Evolutionary conservation across 305 asterid species (phyloP).

Genomic region (Solanum chacoense): DNA sequence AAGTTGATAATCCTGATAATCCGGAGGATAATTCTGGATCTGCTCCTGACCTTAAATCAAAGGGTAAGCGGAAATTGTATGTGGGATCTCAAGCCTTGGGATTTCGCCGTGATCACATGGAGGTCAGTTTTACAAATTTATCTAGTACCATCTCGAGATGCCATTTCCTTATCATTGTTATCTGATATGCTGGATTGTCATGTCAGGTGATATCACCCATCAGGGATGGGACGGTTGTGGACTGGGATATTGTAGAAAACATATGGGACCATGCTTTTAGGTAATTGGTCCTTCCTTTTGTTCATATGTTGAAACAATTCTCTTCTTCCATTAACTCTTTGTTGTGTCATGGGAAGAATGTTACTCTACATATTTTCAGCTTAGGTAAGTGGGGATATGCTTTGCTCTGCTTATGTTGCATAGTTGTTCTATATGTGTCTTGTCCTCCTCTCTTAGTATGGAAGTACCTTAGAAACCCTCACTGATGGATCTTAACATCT

Average conservation of each 20-base stretch:
- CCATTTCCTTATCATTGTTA: not conserved
- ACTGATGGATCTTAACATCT: not conserved
- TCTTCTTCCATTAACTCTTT: not conserved
- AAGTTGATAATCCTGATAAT: conserved; percentile 37
- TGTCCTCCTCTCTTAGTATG: not conserved
- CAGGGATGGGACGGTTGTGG: conserved; percentile 80
- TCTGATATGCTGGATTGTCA: conserved; percentile 6
- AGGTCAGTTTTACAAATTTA: conserved; percentile 30
- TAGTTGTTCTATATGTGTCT: not conserved
- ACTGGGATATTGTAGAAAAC: conserved; percentile 92
- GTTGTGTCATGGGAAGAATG: not conserved
- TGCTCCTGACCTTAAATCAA: conserved; percentile 55
- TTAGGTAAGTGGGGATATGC: not conserved
- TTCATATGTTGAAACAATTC: not conserved
- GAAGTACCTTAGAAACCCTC: not conserved
- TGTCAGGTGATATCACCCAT: conserved; percentile 68
- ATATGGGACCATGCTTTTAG: conserved; percentile 95
- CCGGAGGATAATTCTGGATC: conserved; percentile 65
- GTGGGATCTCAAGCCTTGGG: conserved; percentile 92
- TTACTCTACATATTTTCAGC: not conserved
- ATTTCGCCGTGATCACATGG: conserved; percentile 85
- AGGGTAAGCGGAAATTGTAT: conserved; percentile 57
- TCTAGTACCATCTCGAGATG: not conserved
- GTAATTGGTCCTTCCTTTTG: conserved; percentile 22
- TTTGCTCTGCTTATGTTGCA: not conserved